A percentile compares a stretch with the other conserved stretches of the same genome.
Evolutionary conservation across 371 early-diverging fungal species (phyloP).

Genomic region (Rhizomucor pusillus): DNA sequence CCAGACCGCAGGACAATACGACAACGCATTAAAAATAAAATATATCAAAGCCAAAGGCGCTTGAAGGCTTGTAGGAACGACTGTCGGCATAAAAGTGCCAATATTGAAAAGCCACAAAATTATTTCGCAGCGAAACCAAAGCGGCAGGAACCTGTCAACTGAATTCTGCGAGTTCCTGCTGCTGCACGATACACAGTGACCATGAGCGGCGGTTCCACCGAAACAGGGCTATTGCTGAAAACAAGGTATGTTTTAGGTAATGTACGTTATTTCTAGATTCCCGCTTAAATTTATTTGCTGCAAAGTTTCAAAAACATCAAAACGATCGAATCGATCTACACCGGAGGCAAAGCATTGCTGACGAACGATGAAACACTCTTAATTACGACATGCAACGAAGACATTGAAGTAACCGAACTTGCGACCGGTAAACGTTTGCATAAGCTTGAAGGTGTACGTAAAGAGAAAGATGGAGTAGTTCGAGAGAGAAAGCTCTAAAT

Average conservation of each 20-base stretch:
- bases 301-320: slow-evolving; percentile 70
- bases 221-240: not conserved
- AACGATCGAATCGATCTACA: slow-evolving; percentile 89
- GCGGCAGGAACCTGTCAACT: too few species aligned
- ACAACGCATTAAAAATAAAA: too few species aligned
- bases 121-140: too few species aligned
- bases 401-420: slow-evolving; percentile 77
- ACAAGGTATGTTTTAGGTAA: not conserved
- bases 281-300: not conserved
- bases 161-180: too few species aligned
- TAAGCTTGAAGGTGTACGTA: slow-evolving; percentile 67
- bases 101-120: too few species aligned
- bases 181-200: too few species aligned
- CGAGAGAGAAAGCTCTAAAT: slow-evolving; percentile 5
- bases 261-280: not conserved
- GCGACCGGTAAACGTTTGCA: slow-evolving; percentile 65
- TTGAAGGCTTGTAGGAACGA: too few species aligned
- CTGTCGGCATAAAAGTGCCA: too few species aligned
- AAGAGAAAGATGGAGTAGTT: not conserved
- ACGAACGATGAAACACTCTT: slow-evolving; percentile 69
- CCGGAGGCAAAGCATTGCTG: slow-evolving; percentile 85
- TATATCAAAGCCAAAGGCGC: too few species aligned
- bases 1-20: too few species aligned
- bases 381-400: slow-evolving; percentile 81
- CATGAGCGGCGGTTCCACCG: not conserved